phyloP scores from a whole-genome alignment of 1,284 basidiomycete genomes.

The Pulveroboletus sp. region DNA sequence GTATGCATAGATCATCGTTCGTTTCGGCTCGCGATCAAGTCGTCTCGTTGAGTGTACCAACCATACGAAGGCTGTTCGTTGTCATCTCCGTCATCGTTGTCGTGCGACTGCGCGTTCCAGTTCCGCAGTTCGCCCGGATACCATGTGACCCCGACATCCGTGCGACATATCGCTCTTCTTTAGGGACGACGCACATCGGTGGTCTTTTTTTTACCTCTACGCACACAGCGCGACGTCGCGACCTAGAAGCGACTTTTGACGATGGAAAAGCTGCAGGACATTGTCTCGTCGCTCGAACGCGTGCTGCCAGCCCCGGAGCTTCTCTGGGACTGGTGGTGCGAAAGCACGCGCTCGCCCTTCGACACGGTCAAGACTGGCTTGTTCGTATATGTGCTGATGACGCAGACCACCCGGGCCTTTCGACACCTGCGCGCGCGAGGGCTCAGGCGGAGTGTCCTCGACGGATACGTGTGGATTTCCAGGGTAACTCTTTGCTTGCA shows the following conservation, averaged over 20 bases:
- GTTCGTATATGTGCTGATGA: slow-evolving; percentile 59
- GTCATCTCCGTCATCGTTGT: not conserved
- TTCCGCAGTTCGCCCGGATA: not conserved
- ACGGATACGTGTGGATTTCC: slow-evolving; percentile 55
- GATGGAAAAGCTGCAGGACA: slow-evolving; percentile 9
- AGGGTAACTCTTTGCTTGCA: slow-evolving; percentile 42
- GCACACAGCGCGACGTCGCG: not conserved
- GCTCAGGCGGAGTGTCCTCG: slow-evolving; percentile 44
- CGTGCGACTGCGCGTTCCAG: not conserved
- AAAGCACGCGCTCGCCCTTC: slow-evolving; percentile 20
- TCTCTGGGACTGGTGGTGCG: slow-evolving; percentile 16
- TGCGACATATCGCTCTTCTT: no score
- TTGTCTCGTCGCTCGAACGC: slow-evolving; percentile 9
- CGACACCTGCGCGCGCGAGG: slow-evolving; percentile 80
- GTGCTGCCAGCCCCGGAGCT: not conserved
- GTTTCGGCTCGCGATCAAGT: not conserved
- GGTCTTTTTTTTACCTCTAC: no score
- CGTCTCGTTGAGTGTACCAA: slow-evolving; percentile 24
- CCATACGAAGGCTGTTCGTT: slow-evolving; percentile 54
- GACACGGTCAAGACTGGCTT: slow-evolving; percentile 59
- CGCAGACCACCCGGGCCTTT: slow-evolving; percentile 47
- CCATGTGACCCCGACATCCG: not conserved
- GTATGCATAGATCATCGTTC: not conserved
- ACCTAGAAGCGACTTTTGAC: not conserved
- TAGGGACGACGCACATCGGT: no score